Conservation (phyloP, 257 asterid species). For the Nicotiana paniculata region DNA sequence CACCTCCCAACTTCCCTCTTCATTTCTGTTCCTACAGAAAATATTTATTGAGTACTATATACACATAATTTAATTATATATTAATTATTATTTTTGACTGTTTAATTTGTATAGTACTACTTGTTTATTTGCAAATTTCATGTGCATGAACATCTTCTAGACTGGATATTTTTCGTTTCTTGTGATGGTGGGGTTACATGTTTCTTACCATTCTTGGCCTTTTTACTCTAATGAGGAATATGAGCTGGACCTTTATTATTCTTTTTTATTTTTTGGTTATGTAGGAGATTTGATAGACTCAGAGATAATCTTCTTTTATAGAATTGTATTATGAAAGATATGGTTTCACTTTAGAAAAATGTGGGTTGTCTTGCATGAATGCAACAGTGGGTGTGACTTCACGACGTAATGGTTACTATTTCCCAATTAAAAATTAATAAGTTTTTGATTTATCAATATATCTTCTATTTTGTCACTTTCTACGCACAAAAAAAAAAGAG, state of each 20-base stretch:
- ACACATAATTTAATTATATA: not conserved
- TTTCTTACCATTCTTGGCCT: conserved; percentile 31
- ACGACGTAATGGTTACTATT: not conserved
- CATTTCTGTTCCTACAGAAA: not conserved
- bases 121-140: not conserved
- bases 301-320: conserved; percentile 1
- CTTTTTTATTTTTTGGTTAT: not conserved
- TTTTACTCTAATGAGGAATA: conserved; percentile 16
- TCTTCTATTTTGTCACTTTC: conserved; percentile 11
- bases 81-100: not conserved
- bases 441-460: conserved; percentile 18
- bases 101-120: no score
- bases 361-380: conserved; percentile 57
- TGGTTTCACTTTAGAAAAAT: conserved; percentile 37
- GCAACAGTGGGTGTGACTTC: conserved; percentile 44
- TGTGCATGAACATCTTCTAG: conserved; percentile 8
- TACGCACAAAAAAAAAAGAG: not conserved
- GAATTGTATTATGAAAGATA: conserved; percentile 14
- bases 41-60: not conserved
- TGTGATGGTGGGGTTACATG: conserved; percentile 34
- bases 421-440: conserved; percentile 22
- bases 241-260: conserved; percentile 33
- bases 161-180: conserved; percentile 26
- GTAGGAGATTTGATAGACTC: conserved; percentile 21
- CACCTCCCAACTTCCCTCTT: not conserved